Base-by-base conservation (phyloP, 306 rosid genomes). In the Casuarina cunninghamiana region DNA sequence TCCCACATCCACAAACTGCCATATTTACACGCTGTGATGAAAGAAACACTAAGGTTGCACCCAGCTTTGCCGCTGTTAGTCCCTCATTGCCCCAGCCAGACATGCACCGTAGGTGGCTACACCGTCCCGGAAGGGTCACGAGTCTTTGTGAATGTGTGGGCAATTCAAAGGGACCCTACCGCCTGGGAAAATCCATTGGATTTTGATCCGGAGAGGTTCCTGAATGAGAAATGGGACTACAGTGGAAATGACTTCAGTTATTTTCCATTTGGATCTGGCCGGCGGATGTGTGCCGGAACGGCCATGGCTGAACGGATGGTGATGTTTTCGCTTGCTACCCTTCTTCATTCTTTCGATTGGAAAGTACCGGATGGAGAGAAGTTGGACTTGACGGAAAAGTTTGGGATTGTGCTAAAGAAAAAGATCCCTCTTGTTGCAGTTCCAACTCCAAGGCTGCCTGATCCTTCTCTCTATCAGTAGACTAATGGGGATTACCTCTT, bases 301-400 rank as follows among this genome's bases (percentile, higher is more conserved):
- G 92, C 86, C 17, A 90, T 92, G 97, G 97, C 93, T 6, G 92
- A 92, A 85, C 89, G 91, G 75, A 86, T 79, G 8, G 90, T 90
- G 46, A 16, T 90, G 44, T 69, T 87, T 77, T 86, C 83, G 4
- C 61, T 86, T 1, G 96, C 97, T 8, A 92, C 92, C 0, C 85
- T 92, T 4, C 9, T 89, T 46, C 93, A 92, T 76, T 87, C 88
- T 5, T 92, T 89, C 77, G 91, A 92, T 55, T 92, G 97, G 96
- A 72, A 60, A 53, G 1, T 90, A 2, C 89, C 89, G 0, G 39
- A 60, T 12, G 88, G 91, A 50, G 84, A 84, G 21, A 41, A 72
- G 5, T n/a, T 87, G 13, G 96, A 90, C 57, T 69, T 86, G 0
- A 21, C 83, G 0, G 93, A 90, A 77, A 89, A 84, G 74, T 92